These are phyloP conservation scores for Parasitella parasitica DNA, from an alignment of 371 early-diverging fungal species.

Conservation along the genomic window DNA sequence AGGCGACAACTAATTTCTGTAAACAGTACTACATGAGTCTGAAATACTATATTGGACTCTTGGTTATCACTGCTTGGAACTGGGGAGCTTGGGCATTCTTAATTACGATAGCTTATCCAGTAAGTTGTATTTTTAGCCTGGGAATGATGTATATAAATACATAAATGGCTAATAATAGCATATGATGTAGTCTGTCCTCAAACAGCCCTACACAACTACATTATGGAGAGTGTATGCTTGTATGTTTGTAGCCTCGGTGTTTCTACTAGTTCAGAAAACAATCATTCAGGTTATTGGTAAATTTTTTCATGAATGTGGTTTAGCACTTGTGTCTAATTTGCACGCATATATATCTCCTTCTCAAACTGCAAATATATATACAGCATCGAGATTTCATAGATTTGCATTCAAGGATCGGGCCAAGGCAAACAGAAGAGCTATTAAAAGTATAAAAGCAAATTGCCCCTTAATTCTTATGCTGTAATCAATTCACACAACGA, in stretches of 20 bases:
- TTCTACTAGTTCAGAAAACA: conserved; percentile 32
- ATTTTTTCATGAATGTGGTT: background rate
- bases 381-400: conserved; percentile 51
- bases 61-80: conserved; percentile 32
- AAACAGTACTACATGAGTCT: conserved; percentile 42
- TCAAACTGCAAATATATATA: background rate
- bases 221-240: conserved; percentile 36
- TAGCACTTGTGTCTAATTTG: background rate
- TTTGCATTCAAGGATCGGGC: conserved; percentile 44
- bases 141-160: no score
- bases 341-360: background rate
- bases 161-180: background rate
- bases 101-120: conserved; percentile 18
- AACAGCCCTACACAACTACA: conserved; percentile 25
- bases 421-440: background rate
- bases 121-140: background rate
- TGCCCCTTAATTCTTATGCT: background rate
- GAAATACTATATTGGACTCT: conserved; percentile 28
- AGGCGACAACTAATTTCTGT: no score
- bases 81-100: conserved; percentile 45
- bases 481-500: background rate
- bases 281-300: conserved; percentile 33
- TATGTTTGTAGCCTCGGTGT: conserved; percentile 27
- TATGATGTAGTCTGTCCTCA: conserved; percentile 27
- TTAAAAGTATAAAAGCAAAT: background rate